Evolutionary conservation across 192 early-diverging fungal genomes (phyloP).

Genomic region (Gorgonomyces haynaldii): DNA sequence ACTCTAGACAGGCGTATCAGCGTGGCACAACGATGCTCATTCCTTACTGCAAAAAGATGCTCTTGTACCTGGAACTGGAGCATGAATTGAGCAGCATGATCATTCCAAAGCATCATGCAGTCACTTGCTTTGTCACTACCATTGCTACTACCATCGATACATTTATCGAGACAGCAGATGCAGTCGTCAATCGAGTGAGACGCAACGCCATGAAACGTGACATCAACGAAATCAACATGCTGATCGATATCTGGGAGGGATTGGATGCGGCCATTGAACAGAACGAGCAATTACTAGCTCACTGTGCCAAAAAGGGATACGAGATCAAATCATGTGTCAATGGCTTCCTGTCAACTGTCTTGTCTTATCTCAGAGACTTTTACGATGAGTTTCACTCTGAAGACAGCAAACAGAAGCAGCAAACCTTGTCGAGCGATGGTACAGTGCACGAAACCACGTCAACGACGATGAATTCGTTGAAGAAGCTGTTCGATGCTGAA

Average conservation of each 20-base stretch:
- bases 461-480: constrained; percentile 53
- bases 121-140: constrained; percentile 27
- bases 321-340: constrained; percentile 36
- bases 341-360: constrained; percentile 34
- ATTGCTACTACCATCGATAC: constrained; percentile 35
- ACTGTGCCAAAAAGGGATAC: constrained; percentile 25
- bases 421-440: constrained; percentile 57
- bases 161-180: constrained; percentile 39
- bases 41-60: constrained; percentile 41
- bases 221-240: constrained; percentile 46
- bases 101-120: constrained; percentile 40
- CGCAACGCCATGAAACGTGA: constrained; percentile 32
- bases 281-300: constrained; percentile 13
- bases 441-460: constrained; percentile 69
- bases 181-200: constrained; percentile 39
- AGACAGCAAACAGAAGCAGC: constrained; percentile 14
- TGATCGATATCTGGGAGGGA: constrained; percentile 46
- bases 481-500: constrained; percentile 40
- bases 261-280: neutral
- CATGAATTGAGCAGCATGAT: constrained; percentile 42
- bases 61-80: constrained; percentile 9
- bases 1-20: constrained; percentile 37
- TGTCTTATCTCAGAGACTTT: constrained; percentile 55
- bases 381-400: constrained; percentile 42
- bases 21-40: constrained; percentile 51